phyloP scores from a whole-genome alignment of 2,329 filamentous ascomycete species.

The Cladosporium austrohemisphaericum region DNA sequence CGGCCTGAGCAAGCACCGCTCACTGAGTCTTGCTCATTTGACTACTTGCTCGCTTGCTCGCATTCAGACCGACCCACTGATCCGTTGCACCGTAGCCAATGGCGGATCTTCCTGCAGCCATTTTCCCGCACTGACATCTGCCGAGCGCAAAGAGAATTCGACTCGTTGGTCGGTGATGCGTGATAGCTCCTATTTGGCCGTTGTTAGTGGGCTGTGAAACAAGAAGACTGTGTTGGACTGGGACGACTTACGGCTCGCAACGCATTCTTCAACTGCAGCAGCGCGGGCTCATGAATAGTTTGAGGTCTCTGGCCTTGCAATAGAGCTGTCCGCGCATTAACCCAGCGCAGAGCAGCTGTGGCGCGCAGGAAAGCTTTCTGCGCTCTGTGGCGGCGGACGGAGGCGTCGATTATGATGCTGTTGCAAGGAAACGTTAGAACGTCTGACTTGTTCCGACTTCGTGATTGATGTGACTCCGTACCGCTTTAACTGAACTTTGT shows the following conservation, averaged over 20 bases:
- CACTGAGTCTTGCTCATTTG: too few species aligned
- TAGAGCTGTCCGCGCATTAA: constrained; percentile 50
- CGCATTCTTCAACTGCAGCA: constrained; percentile 48
- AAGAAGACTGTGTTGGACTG: background rate
- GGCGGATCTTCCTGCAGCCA: constrained; percentile 61
- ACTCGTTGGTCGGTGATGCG: constrained; percentile 56
- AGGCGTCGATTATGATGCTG: constrained; percentile 59
- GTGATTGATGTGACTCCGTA: constrained; percentile 33
- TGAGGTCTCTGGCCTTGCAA: constrained; percentile 50
- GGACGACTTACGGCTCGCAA: constrained; percentile 39
- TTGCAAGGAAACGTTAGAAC: background rate
- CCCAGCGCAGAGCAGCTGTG: constrained; percentile 57
- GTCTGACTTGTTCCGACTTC: background rate
- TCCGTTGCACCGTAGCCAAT: constrained; percentile 36
- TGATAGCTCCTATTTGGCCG: constrained; percentile 50
- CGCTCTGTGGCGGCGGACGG: constrained; percentile 58
- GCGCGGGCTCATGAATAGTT: constrained; percentile 43
- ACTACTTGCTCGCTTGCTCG: background rate
- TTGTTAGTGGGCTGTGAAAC: background rate
- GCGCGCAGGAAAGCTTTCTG: constrained; percentile 59
- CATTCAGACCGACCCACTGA: background rate
- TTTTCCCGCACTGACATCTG: constrained; percentile 55
- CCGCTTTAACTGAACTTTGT: constrained; percentile 56
- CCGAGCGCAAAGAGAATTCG: constrained; percentile 51
- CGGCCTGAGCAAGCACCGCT: too few species aligned